Evolutionary conservation across 495 filamentous ascomycete species (phyloP).

Genomic region (Penicillium cosmopolitanum): DNA sequence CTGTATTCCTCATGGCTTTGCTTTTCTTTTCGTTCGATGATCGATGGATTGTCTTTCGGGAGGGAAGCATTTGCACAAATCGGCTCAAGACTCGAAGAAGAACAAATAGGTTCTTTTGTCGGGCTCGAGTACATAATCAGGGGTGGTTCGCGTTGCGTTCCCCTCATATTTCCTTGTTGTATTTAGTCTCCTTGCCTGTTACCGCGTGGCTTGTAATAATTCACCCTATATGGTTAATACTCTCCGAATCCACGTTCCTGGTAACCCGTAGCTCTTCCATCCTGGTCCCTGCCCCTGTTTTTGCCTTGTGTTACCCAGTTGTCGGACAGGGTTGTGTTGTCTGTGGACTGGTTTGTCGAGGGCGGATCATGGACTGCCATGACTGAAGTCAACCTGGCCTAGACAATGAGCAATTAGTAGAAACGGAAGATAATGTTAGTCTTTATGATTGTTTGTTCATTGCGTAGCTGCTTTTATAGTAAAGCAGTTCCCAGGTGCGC

Average conservation of each 20-base stretch:
- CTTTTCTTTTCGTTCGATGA: not conserved
- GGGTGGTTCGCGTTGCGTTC: slow-evolving; percentile 14
- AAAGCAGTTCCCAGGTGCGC: too few relatives aligned
- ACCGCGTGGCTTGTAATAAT: slow-evolving; percentile 28
- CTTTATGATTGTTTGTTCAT: too few relatives aligned
- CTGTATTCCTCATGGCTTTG: not conserved
- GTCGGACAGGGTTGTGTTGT: not conserved
- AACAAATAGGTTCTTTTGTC: slow-evolving; percentile 2
- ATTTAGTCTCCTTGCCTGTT: slow-evolving; percentile 25
- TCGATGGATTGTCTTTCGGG: not conserved
- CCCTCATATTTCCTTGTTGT: slow-evolving; percentile 24
- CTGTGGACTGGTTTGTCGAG: too few relatives aligned
- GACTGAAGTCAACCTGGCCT: too few relatives aligned
- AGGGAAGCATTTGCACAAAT: slow-evolving; percentile 12
- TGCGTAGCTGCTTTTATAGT: too few relatives aligned
- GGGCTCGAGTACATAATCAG: slow-evolving; percentile 19
- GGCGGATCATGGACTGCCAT: too few relatives aligned
- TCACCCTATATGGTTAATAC: slow-evolving; percentile 17
- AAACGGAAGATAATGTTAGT: too few relatives aligned
- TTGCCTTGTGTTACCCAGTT: not conserved
- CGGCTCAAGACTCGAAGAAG: slow-evolving; percentile 4
- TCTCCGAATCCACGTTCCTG: slow-evolving; percentile 8
- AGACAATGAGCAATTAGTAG: too few relatives aligned
- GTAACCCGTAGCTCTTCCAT: not conserved
- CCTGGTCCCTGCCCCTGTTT: not conserved